A percentile compares a stretch with the other conserved stretches of the same genome.
Conservation (phyloP, 1,284 basidiomycete genomes). For the Austroboletus novae-zelandiae region DNA sequence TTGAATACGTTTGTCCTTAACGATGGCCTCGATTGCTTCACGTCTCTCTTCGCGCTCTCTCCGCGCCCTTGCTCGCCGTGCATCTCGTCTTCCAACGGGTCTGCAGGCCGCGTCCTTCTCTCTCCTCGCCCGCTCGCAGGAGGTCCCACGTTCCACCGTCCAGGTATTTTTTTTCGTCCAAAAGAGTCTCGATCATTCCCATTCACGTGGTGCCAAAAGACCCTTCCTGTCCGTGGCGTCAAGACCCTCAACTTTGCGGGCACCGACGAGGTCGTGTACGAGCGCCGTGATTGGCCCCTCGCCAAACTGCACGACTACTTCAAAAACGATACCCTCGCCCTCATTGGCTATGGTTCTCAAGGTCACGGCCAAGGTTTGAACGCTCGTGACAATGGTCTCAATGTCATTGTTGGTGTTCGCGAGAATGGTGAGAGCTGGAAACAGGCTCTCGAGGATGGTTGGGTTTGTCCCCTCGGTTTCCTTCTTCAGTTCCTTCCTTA, state of each 20-base stretch:
- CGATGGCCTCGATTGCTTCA: slow-evolving; percentile 19
- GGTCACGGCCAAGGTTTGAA: slow-evolving; percentile 99
- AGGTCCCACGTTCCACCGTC: slow-evolving; percentile 38
- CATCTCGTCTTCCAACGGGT: slow-evolving; percentile 6
- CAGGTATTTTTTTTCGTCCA: slow-evolving; percentile 39
- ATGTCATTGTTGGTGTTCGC: slow-evolving; percentile 98
- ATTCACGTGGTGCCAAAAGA: slow-evolving; percentile 14
- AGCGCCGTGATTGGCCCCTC: slow-evolving; percentile 97
- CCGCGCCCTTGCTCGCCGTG: slow-evolving; percentile 21
- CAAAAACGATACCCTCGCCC: slow-evolving; percentile 98
- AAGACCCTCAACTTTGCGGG: slow-evolving; percentile 99
- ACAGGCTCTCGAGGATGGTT: slow-evolving; percentile 95
- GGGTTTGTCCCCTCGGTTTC: slow-evolving; percentile 53
- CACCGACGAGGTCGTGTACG: slow-evolving; percentile 93
- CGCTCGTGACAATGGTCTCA: slow-evolving; percentile 97
- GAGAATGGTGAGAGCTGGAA: slow-evolving; percentile 96
- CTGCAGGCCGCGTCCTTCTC: slow-evolving; percentile 70
- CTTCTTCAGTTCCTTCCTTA: background rate
- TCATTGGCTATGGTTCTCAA: slow-evolving; percentile 99
- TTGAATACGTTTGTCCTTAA: background rate
- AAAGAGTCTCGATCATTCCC: slow-evolving; percentile 5
- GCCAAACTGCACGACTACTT: slow-evolving; percentile 99
- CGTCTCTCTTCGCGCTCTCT: slow-evolving; percentile 27
- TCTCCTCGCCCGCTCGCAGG: slow-evolving; percentile 56
- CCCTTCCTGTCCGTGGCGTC: slow-evolving; percentile 65